Evolutionary conservation across 2,329 filamentous ascomycete species (phyloP).

Genomic region (Stagonosporopsis chrysanthemi): DNA sequence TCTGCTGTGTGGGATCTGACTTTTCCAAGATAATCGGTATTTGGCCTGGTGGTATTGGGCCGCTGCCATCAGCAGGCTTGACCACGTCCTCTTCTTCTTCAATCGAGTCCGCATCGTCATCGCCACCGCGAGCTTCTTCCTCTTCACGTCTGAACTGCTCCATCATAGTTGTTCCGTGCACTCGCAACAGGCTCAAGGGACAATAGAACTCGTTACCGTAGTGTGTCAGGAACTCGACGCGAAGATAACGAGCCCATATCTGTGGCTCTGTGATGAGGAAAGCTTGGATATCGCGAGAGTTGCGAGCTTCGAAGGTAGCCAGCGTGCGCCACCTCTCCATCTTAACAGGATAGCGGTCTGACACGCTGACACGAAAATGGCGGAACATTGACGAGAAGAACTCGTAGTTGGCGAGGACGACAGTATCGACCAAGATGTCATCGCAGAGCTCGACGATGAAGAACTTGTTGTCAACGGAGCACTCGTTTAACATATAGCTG

Average conservation of each 20-base stretch:
- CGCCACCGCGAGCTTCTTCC: slow-evolving; percentile 66
- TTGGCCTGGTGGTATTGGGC: slow-evolving; percentile 28
- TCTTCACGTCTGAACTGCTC: slow-evolving; percentile 90
- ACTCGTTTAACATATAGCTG: slow-evolving; percentile 96
- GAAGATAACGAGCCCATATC: slow-evolving; percentile 93
- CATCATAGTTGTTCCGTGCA: slow-evolving; percentile 94
- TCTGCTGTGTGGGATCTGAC: neutral
- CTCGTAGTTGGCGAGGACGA: slow-evolving; percentile 98
- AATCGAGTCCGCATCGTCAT: slow-evolving; percentile 68
- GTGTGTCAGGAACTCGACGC: slow-evolving; percentile 89
- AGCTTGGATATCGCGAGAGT: slow-evolving; percentile 91
- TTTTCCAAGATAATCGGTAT: slow-evolving; percentile 29
- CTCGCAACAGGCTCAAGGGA: slow-evolving; percentile 85
- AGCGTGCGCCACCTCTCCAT: slow-evolving; percentile 88
- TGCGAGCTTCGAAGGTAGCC: slow-evolving; percentile 88
- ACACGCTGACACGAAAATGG: slow-evolving; percentile 88
- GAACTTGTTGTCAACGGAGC: slow-evolving; percentile 86
- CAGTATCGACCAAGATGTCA: slow-evolving; percentile 84
- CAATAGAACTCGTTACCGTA: slow-evolving; percentile 98
- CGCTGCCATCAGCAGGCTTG: slow-evolving; percentile 46
- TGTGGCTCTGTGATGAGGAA: slow-evolving; percentile 93
- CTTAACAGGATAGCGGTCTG: slow-evolving; percentile 93
- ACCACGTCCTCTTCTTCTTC: slow-evolving; percentile 53
- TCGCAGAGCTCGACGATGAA: slow-evolving; percentile 94
- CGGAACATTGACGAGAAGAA: slow-evolving; percentile 98